These are phyloP conservation scores for Polychaeton citri DNA, from an alignment of 2,329 filamentous ascomycete species.

Conservation along the genomic window DNA sequence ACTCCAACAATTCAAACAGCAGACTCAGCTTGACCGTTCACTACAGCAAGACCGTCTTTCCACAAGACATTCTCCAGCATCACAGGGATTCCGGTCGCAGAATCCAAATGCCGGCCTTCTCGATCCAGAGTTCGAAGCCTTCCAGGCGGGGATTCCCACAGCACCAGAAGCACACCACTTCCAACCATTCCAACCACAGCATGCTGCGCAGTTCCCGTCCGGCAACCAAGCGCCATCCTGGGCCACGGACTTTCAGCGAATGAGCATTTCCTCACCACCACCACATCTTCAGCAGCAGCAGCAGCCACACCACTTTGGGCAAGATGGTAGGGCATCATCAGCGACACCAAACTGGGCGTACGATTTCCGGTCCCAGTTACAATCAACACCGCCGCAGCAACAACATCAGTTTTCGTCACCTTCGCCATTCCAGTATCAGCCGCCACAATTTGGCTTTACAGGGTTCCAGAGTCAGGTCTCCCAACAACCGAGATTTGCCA, in stretches of 20 bases:
- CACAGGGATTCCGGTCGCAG: constrained; percentile 49
- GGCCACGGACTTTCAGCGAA: constrained; percentile 37
- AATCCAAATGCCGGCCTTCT: constrained; percentile 41
- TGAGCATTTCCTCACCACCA: constrained; percentile 27
- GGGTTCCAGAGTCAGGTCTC: constrained; percentile 38
- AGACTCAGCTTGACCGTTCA: constrained; percentile 53
- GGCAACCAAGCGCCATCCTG: constrained; percentile 25
- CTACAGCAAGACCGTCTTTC: constrained; percentile 59
- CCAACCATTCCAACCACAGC: constrained; percentile 3
- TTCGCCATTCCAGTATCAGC: neutral
- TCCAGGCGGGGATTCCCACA: constrained; percentile 43
- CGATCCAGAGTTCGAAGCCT: constrained; percentile 57
- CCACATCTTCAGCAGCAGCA: constrained; percentile 33
- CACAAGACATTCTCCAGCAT: constrained; percentile 31
- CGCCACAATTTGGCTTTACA: neutral
- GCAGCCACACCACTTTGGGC: constrained; percentile 28
- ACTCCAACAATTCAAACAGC: constrained; percentile 59
- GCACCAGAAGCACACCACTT: constrained; percentile 5
- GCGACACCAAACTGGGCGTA: too few relatives aligned
- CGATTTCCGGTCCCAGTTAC: too few relatives aligned
- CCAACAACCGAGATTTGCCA: constrained; percentile 14
- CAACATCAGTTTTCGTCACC: neutral
- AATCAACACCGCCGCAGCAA: too few relatives aligned
- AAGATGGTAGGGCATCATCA: too few relatives aligned
- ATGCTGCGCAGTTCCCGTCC: neutral